phyloP scores from a whole-genome alignment of 345 rosid species.

The Combretum micranthum region DNA sequence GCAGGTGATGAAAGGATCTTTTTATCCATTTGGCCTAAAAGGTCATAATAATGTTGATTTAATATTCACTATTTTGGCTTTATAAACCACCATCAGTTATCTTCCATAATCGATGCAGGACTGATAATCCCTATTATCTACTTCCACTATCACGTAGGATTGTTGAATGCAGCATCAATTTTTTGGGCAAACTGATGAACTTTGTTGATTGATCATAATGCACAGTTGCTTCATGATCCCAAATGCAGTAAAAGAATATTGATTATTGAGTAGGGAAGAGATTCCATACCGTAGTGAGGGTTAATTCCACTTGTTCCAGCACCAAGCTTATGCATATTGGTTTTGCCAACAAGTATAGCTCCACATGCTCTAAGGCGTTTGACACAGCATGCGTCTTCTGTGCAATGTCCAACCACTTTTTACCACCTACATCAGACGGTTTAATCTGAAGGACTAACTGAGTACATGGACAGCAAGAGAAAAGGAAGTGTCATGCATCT shows the following conservation, averaged over 20 bases:
- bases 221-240: neutral
- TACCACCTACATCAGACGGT: constrained; percentile 40
- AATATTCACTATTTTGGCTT: too few species aligned
- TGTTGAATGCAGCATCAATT: too few species aligned
- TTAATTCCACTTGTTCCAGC: constrained; percentile 76
- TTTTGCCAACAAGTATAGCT: constrained; percentile 59
- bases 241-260: neutral
- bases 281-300: constrained; percentile 55
- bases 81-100: neutral
- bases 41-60: too few species aligned
- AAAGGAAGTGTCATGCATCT: neutral
- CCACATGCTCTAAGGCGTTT: constrained; percentile 56
- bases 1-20: too few species aligned
- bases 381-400: constrained; percentile 51
- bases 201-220: too few species aligned
- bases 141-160: too few species aligned
- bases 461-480: neutral
- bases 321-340: constrained; percentile 82
- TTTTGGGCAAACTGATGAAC: too few species aligned
- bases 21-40: too few species aligned
- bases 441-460: neutral
- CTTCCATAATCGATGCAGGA: neutral
- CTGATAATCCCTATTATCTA: too few species aligned
- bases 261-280: neutral
- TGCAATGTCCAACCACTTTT: constrained; percentile 67